Conservation (phyloP, 75 land plant species). For the Picea sitchensis region DNA sequence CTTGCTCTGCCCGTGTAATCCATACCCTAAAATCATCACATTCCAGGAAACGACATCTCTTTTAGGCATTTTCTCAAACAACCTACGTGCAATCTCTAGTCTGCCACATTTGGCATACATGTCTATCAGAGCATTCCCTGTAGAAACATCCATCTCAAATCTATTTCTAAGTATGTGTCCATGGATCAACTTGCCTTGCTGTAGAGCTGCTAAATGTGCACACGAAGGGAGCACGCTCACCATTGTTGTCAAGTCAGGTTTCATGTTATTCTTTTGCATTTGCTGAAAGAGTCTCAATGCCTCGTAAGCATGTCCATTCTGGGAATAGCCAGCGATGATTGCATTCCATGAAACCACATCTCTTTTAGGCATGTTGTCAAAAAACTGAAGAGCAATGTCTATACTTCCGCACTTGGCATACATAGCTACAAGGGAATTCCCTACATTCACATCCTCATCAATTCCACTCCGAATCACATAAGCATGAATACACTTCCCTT, state of each 20-base stretch:
- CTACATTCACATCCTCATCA: slow-evolving; percentile 17
- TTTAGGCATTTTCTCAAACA: slow-evolving; percentile 8
- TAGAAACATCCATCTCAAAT: slow-evolving; percentile 8
- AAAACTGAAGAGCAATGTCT: slow-evolving; percentile 31
- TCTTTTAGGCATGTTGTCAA: slow-evolving; percentile 47
- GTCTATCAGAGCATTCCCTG: slow-evolving; percentile 17
- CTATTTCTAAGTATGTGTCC: slow-evolving; percentile 2
- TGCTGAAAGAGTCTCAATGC: slow-evolving; percentile 34
- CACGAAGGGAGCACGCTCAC: slow-evolving; percentile 37
- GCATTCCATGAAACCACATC: slow-evolving; percentile 77
- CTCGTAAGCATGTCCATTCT: slow-evolving; percentile 31
- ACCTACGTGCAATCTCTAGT: not conserved
- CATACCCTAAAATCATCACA: slow-evolving; percentile 59
- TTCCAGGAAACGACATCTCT: slow-evolving; percentile 73
- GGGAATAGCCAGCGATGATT: slow-evolving; percentile 50
- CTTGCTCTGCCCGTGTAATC: slow-evolving; percentile 35
- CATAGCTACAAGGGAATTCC: slow-evolving; percentile 40
- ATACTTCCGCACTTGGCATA: slow-evolving; percentile 31
- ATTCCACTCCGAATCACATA: slow-evolving; percentile 24
- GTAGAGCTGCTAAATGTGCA: slow-evolving; percentile 9
- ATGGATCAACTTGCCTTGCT: slow-evolving; percentile 14
- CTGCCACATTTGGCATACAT: slow-evolving; percentile 24
- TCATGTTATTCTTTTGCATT: slow-evolving; percentile 38
- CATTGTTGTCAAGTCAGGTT: slow-evolving; percentile 48
- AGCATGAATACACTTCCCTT: slow-evolving; percentile 39